Evolutionary conservation across 1,139 yeast genomes (phyloP).

Genomic region (Pichia sp.): DNA sequence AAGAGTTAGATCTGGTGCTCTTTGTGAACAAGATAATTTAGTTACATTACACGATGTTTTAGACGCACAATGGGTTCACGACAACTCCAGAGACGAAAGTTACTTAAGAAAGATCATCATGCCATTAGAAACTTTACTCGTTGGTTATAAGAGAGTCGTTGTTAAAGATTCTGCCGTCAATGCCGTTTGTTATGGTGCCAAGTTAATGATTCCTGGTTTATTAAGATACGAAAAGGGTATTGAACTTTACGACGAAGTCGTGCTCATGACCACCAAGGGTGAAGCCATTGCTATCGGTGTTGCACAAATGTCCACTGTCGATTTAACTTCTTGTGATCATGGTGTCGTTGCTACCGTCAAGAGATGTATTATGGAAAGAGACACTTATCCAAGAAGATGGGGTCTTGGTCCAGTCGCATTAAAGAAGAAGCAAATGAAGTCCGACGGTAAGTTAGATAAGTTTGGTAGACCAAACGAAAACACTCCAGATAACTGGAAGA

Average conservation of each 20-base stretch:
- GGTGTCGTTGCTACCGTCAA: constrained; percentile 98
- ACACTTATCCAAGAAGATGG: constrained; percentile 99
- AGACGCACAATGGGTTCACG: constrained; percentile 98
- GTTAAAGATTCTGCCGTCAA: constrained; percentile 98
- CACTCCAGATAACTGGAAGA: constrained; percentile 94
- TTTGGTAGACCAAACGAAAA: constrained; percentile 90
- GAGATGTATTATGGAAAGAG: constrained; percentile 99
- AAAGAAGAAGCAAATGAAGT: constrained; percentile 97
- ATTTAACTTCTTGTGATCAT: constrained; percentile 94
- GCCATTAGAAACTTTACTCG: constrained; percentile 90
- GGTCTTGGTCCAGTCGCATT: constrained; percentile 99
- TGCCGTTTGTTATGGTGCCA: constrained; percentile 99
- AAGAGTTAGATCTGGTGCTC: constrained; percentile 98
- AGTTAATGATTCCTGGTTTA: constrained; percentile 98
- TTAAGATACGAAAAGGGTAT: constrained; percentile 97
- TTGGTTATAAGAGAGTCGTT: constrained; percentile 95
- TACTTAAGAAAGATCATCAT: constrained; percentile 92
- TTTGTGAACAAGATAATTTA: constrained; percentile 85
- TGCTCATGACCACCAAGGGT: constrained; percentile 97
- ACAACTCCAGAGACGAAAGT: constrained; percentile 95
- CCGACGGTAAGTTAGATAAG: constrained; percentile 96
- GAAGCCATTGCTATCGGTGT: constrained; percentile 99
- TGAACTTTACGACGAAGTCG: constrained; percentile 97
- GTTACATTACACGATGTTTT: constrained; percentile 96
- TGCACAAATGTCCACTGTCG: constrained; percentile 99